Evolutionary conservation across 2,329 filamentous ascomycete species (phyloP).

Genomic region (Neonectria punicea): DNA sequence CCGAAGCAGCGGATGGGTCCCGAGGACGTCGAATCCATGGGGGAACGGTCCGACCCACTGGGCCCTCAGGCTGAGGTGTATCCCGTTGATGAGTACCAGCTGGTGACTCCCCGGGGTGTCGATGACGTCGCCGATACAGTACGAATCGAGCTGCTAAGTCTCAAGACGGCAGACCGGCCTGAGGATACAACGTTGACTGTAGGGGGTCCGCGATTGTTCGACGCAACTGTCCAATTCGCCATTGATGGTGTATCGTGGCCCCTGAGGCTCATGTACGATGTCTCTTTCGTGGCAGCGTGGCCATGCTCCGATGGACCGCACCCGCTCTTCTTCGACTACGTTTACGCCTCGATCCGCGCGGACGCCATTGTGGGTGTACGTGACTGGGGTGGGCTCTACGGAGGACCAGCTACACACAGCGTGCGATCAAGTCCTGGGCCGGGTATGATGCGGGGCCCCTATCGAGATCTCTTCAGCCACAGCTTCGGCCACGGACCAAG

Average conservation of each 20-base stretch:
- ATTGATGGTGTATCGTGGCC: slow-evolving; percentile 73
- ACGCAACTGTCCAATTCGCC: slow-evolving; percentile 71
- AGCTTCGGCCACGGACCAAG: slow-evolving; percentile 34
- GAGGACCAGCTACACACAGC: slow-evolving; percentile 43
- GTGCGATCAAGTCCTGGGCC: slow-evolving; percentile 50
- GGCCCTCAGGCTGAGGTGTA: slow-evolving; percentile 71
- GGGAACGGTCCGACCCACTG: slow-evolving; percentile 73
- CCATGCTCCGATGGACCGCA: slow-evolving; percentile 73
- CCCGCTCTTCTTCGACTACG: slow-evolving; percentile 78
- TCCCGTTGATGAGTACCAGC: slow-evolving; percentile 74
- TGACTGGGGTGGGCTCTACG: slow-evolving; percentile 69
- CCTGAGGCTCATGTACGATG: slow-evolving; percentile 70
- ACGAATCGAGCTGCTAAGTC: slow-evolving; percentile 73
- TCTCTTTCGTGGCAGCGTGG: slow-evolving; percentile 73
- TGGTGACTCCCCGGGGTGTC: slow-evolving; percentile 65
- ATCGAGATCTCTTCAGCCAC: slow-evolving; percentile 39
- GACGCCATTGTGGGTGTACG: slow-evolving; percentile 73
- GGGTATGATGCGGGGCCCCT: slow-evolving; percentile 41
- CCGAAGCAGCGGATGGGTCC: slow-evolving; percentile 66
- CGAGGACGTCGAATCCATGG: slow-evolving; percentile 73
- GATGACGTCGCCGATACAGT: slow-evolving; percentile 72
- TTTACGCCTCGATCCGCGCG: slow-evolving; percentile 66
- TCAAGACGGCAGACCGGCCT: slow-evolving; percentile 58
- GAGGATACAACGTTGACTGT: slow-evolving; percentile 35
- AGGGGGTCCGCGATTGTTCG: slow-evolving; percentile 60